A percentile compares a stretch with the other conserved stretches of the same genome.
Evolutionary conservation across 768 basidiomycete genomes (phyloP).

Genomic region (Hygrocybe coccinea): DNA sequence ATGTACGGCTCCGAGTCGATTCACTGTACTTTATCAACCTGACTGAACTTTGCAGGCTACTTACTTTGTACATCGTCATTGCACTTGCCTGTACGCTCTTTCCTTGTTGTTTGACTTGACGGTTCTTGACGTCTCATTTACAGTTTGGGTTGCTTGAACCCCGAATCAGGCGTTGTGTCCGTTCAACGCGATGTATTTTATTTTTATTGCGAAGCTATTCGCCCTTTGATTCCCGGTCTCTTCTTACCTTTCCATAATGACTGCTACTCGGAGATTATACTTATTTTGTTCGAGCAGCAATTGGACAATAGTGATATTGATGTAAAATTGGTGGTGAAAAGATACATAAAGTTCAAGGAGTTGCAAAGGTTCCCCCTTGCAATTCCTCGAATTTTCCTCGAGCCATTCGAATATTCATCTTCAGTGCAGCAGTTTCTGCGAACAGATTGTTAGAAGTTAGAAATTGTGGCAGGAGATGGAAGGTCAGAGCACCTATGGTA

Average conservation of each 20-base stretch:
- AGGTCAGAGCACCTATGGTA: constrained; percentile 58
- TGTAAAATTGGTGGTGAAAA: background rate
- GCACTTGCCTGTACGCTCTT: constrained; percentile 64
- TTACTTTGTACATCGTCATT: constrained; percentile 74
- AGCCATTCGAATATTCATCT: constrained; percentile 82
- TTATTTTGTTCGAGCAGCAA: too few relatives aligned
- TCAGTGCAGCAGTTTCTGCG: constrained; percentile 80
- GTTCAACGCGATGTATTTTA: background rate
- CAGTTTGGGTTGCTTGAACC: constrained; percentile 6
- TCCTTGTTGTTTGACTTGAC: constrained; percentile 10
- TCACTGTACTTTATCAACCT: constrained; percentile 26
- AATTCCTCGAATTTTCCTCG: constrained; percentile 86
- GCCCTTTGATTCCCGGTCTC: too few relatives aligned
- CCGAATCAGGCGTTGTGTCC: background rate
- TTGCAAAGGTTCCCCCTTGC: constrained; percentile 61
- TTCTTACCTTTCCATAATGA: too few relatives aligned
- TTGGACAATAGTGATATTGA: too few relatives aligned
- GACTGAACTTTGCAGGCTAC: constrained; percentile 42
- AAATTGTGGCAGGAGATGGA: background rate
- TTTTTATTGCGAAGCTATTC: background rate
- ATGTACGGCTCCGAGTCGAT: constrained; percentile 43
- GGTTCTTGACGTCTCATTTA: background rate
- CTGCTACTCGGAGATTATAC: too few relatives aligned
- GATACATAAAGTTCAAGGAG: constrained; percentile 18
- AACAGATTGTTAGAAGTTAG: constrained; percentile 2